Base-by-base conservation (phyloP, 148 eudicot genomes). In the Rhododendron mucronatum region DNA sequence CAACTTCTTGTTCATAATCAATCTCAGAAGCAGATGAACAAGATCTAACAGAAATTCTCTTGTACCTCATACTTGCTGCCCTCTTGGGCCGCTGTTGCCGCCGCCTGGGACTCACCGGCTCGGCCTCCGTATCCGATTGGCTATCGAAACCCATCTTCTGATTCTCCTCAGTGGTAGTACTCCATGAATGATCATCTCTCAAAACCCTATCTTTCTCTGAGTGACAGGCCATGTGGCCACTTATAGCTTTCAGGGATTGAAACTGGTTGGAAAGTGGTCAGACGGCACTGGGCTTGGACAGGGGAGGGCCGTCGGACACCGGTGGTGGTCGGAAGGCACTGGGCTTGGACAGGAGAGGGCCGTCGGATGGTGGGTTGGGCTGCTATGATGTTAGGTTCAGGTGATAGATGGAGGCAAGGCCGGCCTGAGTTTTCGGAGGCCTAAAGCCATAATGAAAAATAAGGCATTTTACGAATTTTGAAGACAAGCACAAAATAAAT, bases 151-250 rank as follows among this genome's bases (percentile, higher is more conserved):
- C 88, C 48, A 89, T 57, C 83, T 77, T 89, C 6, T 89, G 91
- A 74, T 86, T 84, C 86, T 89, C 26, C 33, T 26, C 91, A 89
- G 6, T 39, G 41, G 8, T 12, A 18, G 89, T 65, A 3, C 73
- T 90, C 93, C 95, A 93, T 33, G 35, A 33, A 33, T 33, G 35
- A 86, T 91, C 91, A 79, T 89, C 90, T 85, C 85, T 90, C 65
- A 92, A 90, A 65, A 82, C 73, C 85, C 88, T 92, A 1, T 95
- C 97, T 87, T 94, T 94, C 18, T 93, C 94, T 5, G 97, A 89
- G 81, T 96, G 99, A 69, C 92, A 93, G 53, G 98, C 96, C 99
- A 96, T 96, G 88, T 96, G 99, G 33, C 95, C 98, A 91, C 96
- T 95, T 44, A 96, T 87, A 48, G 99, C 99, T 79, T 96, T 97